These are phyloP conservation scores for Lycium barbarum DNA, from an alignment of 257 asterid genomes.

Conservation along the genomic window DNA sequence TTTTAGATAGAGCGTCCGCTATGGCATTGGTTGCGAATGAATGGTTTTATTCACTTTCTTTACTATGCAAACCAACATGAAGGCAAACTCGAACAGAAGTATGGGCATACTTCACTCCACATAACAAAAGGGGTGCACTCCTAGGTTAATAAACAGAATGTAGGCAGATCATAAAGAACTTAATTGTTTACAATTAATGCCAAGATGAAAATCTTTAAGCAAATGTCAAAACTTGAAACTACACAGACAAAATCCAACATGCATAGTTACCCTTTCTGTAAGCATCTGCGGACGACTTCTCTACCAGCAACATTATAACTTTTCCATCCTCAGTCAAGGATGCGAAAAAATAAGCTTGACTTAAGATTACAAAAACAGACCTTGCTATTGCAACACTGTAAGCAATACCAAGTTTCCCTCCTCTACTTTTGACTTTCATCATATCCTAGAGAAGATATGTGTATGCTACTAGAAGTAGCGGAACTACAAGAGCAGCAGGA, in stretches of 20 bases:
- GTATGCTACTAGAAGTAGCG: slow-evolving; percentile 58
- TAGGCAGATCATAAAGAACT: slow-evolving; percentile 26
- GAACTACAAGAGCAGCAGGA: slow-evolving; percentile 57
- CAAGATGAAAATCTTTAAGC: slow-evolving; percentile 22
- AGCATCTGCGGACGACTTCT: neutral
- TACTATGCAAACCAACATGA: neutral
- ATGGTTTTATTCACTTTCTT: neutral
- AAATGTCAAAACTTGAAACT: slow-evolving; percentile 30
- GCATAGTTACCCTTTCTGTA: slow-evolving; percentile 4
- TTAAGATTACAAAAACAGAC: slow-evolving; percentile 21
- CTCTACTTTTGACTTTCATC: slow-evolving; percentile 19
- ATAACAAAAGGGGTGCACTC: neutral
- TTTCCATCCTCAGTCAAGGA: slow-evolving; percentile 40
- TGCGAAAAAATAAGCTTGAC: slow-evolving; percentile 11
- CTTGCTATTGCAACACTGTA: slow-evolving; percentile 34
- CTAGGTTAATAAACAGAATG: neutral
- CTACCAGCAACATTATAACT: slow-evolving; percentile 44
- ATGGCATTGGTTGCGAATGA: neutral
- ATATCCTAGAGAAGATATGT: slow-evolving; percentile 48
- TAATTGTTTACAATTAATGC: slow-evolving; percentile 5
- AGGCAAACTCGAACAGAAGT: neutral
- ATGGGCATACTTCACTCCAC: neutral
- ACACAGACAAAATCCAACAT: slow-evolving; percentile 13
- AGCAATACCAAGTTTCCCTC: slow-evolving; percentile 26
- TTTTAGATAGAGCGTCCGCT: too few relatives aligned